Percentiles rank a stretch among this genome's conserved stretches.
Evolutionary conservation across 441 rosid genomes (phyloP).

Genomic region (Corymbia citriodora): DNA sequence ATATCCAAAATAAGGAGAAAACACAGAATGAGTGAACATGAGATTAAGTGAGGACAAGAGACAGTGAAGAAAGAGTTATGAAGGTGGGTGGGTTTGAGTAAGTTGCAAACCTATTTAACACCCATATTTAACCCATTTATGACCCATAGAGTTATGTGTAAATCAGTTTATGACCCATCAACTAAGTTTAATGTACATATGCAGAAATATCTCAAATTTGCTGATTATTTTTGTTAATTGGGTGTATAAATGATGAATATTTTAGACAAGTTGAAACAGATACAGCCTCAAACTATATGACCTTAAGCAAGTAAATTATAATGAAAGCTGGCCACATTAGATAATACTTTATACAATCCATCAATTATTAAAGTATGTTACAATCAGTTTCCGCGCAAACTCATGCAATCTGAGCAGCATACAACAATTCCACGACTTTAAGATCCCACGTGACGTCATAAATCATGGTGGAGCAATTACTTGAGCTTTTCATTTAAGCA

Average conservation of each 20-base stretch:
- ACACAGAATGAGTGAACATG: neutral
- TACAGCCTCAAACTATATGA: neutral
- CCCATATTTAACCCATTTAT: neutral
- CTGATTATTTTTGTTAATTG: neutral
- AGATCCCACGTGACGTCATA: neutral
- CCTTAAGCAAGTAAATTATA: neutral
- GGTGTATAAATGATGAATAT: neutral
- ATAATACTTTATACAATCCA: neutral
- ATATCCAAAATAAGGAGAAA: neutral
- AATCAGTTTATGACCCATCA: too few species aligned
- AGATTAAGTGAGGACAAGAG: neutral
- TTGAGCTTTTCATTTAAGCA: neutral
- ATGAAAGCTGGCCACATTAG: neutral
- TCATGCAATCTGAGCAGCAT: too few species aligned
- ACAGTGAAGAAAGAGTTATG: neutral
- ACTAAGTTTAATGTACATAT: neutral
- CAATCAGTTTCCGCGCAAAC: accelerated
- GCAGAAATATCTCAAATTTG: neutral
- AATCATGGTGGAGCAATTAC: neutral
- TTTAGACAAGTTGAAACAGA: neutral
- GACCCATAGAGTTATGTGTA: neutral
- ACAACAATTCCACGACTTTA: neutral
- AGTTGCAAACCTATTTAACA: neutral
- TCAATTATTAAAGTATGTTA: neutral
- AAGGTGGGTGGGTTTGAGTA: neutral